Evolutionary conservation across 306 rosid species (phyloP), one percentile per base, ranked within the genome.

Genomic region (Adenanthera pavonina): DNA sequence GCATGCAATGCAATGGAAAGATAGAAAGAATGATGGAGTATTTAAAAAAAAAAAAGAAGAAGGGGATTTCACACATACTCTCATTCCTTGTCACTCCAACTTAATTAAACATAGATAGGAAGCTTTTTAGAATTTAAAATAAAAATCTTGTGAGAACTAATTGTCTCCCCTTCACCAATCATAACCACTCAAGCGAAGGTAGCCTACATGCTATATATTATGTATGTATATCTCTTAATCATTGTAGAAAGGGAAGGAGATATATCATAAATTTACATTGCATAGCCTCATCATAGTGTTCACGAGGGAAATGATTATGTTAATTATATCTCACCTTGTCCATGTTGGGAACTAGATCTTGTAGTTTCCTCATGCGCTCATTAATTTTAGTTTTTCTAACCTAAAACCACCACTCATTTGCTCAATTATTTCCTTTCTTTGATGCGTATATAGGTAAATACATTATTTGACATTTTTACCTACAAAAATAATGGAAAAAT

Each of bases 271-370:
- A 38, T 53, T 16, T 8, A 60, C 19, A 40, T 36, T 40, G 16
- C 78, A 20, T 19, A 34, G 72, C 40, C 76, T 46, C 60, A 69
- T 44, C 69, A 60, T 19, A 34, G 10, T 49, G 54, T 68, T 30
- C 44, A 25, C 33, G 44, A 66, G 83, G 35, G 43, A 77, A 69
- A 64, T 15, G 69, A 4, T 17, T 13, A 5, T 2, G 38, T 34
- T 7, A 9, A 64, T 64, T 35, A 60, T 60, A n/a, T 46, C 25
- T 79, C 85, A 93, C 99, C 97, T 91, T 95, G 84, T 92, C 99
- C 99, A 95, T 95, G 92, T 91, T 95, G 35, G 99, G 99, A 40
- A 95, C 99, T 14, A 95, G 97, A 80, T 93, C 99, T 88, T 95
- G 97, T 3, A 95, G 90, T 74, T 93, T 95, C 85, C 99, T 95